Conservation (phyloP, 1,284 basidiomycete genomes). For the Chalciporus sp. region DNA sequence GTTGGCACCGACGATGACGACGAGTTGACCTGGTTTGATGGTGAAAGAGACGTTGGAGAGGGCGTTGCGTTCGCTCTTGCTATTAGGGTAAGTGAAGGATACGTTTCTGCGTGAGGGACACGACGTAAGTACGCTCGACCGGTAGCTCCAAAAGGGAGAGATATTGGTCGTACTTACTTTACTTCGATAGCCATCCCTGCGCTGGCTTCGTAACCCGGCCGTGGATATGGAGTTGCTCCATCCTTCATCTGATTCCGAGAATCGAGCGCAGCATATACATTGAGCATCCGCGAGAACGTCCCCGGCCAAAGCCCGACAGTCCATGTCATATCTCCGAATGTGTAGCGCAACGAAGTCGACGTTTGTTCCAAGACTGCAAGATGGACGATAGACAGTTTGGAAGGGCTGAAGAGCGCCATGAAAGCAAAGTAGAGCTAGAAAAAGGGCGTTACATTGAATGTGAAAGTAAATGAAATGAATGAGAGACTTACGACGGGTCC, state of each 20-base stretch:
- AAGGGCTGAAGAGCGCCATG: slow-evolving; percentile 35
- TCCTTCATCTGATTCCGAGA: slow-evolving; percentile 24
- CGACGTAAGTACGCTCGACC: neutral
- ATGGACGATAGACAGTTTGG: slow-evolving; percentile 36
- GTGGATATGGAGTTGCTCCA: slow-evolving; percentile 23
- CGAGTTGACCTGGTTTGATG: slow-evolving; percentile 48
- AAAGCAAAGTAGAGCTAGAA: slow-evolving; percentile 40
- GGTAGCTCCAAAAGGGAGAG: neutral
- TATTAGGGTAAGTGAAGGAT: slow-evolving; percentile 49
- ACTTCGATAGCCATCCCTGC: slow-evolving; percentile 42
- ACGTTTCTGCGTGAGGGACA: slow-evolving; percentile 37
- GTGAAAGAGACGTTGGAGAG: slow-evolving; percentile 43
- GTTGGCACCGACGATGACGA: slow-evolving; percentile 49
- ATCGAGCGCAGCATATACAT: slow-evolving; percentile 23
- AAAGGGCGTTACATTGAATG: neutral
- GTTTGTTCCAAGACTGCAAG: slow-evolving; percentile 39
- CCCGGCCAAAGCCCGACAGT: slow-evolving; percentile 11
- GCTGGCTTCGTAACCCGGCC: slow-evolving; percentile 17
- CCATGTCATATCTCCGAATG: slow-evolving; percentile 13
- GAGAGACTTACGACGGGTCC: slow-evolving; percentile 32
- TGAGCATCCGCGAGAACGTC: slow-evolving; percentile 14
- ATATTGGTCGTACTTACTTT: slow-evolving; percentile 21
- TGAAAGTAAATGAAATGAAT: rapidly evolving
- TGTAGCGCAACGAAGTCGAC: slow-evolving; percentile 24
- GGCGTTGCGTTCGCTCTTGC: slow-evolving; percentile 40